A percentile compares a stretch with the other conserved stretches of the same genome.
Evolutionary conservation across 2,329 filamentous ascomycete genomes (phyloP).

Genomic region (Fusarium caatingaense): DNA sequence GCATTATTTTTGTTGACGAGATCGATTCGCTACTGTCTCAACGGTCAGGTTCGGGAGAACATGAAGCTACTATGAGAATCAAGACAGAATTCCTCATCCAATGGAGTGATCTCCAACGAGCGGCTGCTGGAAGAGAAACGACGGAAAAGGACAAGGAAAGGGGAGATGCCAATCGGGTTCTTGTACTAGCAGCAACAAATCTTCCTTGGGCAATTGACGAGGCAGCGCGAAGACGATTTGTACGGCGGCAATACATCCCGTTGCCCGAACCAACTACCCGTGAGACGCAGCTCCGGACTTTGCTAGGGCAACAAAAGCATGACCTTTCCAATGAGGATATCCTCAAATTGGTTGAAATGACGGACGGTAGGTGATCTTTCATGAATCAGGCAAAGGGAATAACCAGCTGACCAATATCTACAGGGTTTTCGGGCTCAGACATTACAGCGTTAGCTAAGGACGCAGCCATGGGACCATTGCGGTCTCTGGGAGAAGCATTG

Average conservation of each 20-base stretch:
- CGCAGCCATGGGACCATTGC: constrained; percentile 94
- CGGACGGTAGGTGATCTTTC: constrained; percentile 73
- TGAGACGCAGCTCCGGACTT: constrained; percentile 78
- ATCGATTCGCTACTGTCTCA: constrained; percentile 94
- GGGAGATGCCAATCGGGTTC: constrained; percentile 86
- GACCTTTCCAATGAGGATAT: constrained; percentile 78
- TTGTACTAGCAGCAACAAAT: constrained; percentile 96
- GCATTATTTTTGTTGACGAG: constrained; percentile 98
- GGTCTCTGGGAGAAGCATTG: constrained; percentile 88
- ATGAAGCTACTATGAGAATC: constrained; percentile 91
- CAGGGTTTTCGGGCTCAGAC: constrained; percentile 97
- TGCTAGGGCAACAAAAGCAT: constrained; percentile 91
- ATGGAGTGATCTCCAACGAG: constrained; percentile 93
- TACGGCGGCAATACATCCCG: constrained; percentile 94
- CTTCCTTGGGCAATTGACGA: constrained; percentile 98
- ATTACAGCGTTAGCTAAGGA: constrained; percentile 98
- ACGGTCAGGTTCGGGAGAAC: constrained; percentile 83
- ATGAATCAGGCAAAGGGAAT: not conserved
- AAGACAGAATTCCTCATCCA: constrained; percentile 99
- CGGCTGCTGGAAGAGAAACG: constrained; percentile 85
- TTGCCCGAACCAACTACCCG: constrained; percentile 87
- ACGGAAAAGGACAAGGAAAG: constrained; percentile 73
- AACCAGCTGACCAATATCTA: constrained; percentile 7
- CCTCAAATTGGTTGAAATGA: constrained; percentile 77
- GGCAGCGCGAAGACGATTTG: constrained; percentile 89